Percentiles rank a stretch among this genome's conserved stretches.
These are phyloP conservation scores for Toxicodendron radicans DNA, from an alignment of 345 rosid genomes.

Conservation along the genomic window DNA sequence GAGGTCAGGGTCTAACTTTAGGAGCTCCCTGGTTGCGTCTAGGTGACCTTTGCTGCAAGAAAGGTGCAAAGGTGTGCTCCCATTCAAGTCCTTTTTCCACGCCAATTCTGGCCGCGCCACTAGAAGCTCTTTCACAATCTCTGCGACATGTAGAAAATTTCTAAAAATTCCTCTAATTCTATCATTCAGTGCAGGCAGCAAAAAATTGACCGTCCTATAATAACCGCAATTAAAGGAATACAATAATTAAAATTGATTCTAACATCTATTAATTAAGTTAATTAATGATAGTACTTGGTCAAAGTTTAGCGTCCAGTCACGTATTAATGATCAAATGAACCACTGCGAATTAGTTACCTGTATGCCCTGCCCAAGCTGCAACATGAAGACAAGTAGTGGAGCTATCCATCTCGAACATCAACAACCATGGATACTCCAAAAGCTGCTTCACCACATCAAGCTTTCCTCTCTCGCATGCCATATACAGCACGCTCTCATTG, in stretches of 20 bases:
- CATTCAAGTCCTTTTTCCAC: constrained; percentile 32
- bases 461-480: constrained; percentile 36
- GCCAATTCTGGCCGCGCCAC: constrained; percentile 38
- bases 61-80: constrained; percentile 43
- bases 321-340: neutral
- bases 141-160: constrained; percentile 1
- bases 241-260: too few species aligned
- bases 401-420: constrained; percentile 36
- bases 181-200: too few species aligned
- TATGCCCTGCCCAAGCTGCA: constrained; percentile 40
- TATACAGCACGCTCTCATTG: constrained; percentile 23
- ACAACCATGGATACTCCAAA: constrained; percentile 22
- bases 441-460: constrained; percentile 29
- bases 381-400: constrained; percentile 37
- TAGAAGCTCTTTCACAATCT: constrained; percentile 39
- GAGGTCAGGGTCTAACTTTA: constrained; percentile 37
- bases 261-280: too few species aligned
- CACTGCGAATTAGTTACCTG: constrained; percentile 27
- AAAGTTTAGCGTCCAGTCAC: neutral
- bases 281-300: neutral
- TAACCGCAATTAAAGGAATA: too few species aligned
- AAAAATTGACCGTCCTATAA: too few species aligned
- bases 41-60: constrained; percentile 51
- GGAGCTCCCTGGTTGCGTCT: constrained; percentile 43
- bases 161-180: too few species aligned